Evolutionary conservation across 768 basidiomycete genomes (phyloP).

Genomic region (Panus rudis): DNA sequence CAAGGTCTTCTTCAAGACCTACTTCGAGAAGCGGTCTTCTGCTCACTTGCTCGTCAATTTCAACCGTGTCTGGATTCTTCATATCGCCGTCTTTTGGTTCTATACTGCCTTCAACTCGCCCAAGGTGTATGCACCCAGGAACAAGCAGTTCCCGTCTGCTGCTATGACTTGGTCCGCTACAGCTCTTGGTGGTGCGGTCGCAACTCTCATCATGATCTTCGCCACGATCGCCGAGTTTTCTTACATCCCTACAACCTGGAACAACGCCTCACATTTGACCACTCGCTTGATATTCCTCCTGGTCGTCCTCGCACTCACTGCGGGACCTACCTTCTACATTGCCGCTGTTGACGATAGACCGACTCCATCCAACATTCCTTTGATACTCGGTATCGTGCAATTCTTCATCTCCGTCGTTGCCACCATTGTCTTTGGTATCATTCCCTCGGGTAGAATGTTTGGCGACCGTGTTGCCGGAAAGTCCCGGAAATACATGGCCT

Average conservation of each 20-base stretch:
- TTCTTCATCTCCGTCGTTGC: conserved; percentile 86
- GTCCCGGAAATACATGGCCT: conserved; percentile 96
- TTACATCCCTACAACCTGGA: conserved; percentile 98
- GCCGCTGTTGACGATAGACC: conserved; percentile 70
- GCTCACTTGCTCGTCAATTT: conserved; percentile 97
- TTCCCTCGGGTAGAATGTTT: conserved; percentile 97
- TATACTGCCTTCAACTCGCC: conserved; percentile 98
- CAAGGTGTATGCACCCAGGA: conserved; percentile 73
- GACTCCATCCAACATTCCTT: conserved; percentile 58
- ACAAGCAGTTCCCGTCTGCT: conserved; percentile 61
- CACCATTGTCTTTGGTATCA: conserved; percentile 75
- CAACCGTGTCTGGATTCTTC: conserved; percentile 97
- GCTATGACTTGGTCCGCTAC: conserved; percentile 94
- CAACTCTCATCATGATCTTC: conserved; percentile 87
- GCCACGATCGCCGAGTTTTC: conserved; percentile 94
- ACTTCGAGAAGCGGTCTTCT: conserved; percentile 90
- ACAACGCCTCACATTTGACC: conserved; percentile 94
- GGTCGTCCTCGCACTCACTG: conserved; percentile 87
- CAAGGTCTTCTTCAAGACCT: conserved; percentile 97
- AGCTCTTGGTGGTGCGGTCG: conserved; percentile 93
- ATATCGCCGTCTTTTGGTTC: conserved; percentile 91
- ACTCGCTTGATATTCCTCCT: conserved; percentile 90
- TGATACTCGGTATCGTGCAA: conserved; percentile 90
- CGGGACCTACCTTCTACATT: conserved; percentile 91
- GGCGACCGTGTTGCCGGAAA: conserved; percentile 97